Evolutionary conservation across 1,284 basidiomycete genomes (phyloP), one percentile per base, ranked within the genome.

Genomic region (Tilletia setariae): DNA sequence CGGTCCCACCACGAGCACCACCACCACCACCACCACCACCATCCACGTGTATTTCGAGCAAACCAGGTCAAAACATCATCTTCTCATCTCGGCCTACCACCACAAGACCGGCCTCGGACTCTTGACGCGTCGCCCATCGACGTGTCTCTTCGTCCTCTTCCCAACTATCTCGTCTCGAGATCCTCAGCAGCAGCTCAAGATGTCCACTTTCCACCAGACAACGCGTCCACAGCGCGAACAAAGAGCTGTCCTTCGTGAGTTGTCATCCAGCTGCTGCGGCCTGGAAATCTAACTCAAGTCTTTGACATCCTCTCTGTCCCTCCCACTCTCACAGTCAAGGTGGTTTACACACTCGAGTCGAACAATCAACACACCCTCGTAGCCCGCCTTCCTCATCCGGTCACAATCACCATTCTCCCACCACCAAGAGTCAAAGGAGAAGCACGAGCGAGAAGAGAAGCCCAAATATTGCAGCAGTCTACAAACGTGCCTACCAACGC

Each of bases 271-370:
- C 25, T 4, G n/a, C 21, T 51, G 21, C 19, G 16, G n/a, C 13
- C 13, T 23, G 42, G 25, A 4, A 4, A 11, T 4, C 13, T 40
- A 2, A 23, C 23, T 63, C 19, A 30, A n/a, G 32, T 21, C 23
- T 7, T 16, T 23, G 46, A 15, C 8, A 25, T 40, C 28, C 7
- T 16, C 13, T 16, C 15, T 61, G 13, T 35, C 71, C 69, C 70
- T 40, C 11, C 35, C 35, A 11, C 35, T 6, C 35, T 63, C 66
- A 66, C 71, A 81, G 79, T 82, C 76, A 81, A 79, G 67, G 77
- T 82, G 40, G 70, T 81, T 23, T 82, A 82, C 64, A 77, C 79
- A 61, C 73, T 81, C 56, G 79, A 80, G 64, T 75, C 77, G 19
- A 74, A 72, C 65, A 76, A 75, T 1, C 70, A 74, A 59, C 74